phyloP scores from a whole-genome alignment of 257 asterid genomes.

The Scutellaria barbata region DNA sequence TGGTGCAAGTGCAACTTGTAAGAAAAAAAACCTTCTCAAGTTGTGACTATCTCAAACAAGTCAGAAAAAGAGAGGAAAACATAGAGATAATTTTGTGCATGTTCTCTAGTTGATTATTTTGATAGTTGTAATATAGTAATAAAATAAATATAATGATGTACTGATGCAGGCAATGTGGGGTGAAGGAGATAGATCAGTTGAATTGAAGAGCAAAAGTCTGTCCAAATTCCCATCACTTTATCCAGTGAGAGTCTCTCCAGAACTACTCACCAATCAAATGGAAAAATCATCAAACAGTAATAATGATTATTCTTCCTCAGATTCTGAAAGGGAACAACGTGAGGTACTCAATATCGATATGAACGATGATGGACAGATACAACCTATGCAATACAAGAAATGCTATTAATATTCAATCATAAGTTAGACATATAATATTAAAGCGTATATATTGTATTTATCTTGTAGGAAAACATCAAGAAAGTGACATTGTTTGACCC shows the following conservation, averaged over 20 bases:
- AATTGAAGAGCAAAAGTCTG: conserved; percentile 37
- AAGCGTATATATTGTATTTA: conserved; percentile 24
- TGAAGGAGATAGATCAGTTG: conserved; percentile 61
- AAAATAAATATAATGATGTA: background rate
- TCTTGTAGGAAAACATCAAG: conserved; percentile 63
- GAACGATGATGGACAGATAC: conserved; percentile 33
- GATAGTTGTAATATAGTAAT: too few species aligned
- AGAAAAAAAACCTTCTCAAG: too few species aligned
- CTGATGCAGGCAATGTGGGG: conserved; percentile 72
- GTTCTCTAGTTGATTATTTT: too few species aligned
- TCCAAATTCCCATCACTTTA: conserved; percentile 61
- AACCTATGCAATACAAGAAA: background rate
- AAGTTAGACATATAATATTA: background rate
- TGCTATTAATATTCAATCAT: too few species aligned
- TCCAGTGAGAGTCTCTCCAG: conserved; percentile 69
- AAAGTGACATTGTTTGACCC: conserved; percentile 47
- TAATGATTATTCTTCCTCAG: conserved; percentile 47
- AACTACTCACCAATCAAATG: conserved; percentile 43
- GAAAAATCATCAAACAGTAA: conserved; percentile 29
- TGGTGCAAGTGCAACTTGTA: too few species aligned
- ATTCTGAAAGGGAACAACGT: conserved; percentile 40
- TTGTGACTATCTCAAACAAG: too few species aligned
- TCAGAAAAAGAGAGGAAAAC: too few species aligned
- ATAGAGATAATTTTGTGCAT: too few species aligned
- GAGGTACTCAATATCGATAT: conserved; percentile 53